Evolutionary conservation across 305 asterid genomes (phyloP).

Genomic region (Solanum hybrid): DNA sequence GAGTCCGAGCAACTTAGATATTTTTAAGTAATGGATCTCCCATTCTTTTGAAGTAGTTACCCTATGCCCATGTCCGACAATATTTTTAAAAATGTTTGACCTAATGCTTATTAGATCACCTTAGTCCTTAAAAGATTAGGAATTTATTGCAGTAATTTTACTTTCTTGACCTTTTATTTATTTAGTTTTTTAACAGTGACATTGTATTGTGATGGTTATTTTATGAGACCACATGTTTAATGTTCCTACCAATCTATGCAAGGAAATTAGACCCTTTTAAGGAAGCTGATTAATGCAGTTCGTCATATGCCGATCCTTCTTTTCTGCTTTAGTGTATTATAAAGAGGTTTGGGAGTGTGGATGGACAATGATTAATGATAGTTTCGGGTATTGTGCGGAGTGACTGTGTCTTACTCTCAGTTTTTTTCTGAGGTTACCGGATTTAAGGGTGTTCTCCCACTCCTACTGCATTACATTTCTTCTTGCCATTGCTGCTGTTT

Average conservation of each 20-base stretch:
- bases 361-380: conserved; percentile 1
- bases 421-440: not conserved
- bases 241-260: not conserved
- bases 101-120: not conserved
- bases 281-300: not conserved
- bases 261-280: not conserved
- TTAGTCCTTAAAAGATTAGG: not conserved
- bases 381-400: not conserved
- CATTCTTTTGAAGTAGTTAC: not conserved
- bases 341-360: not conserved
- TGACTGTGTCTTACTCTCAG: not conserved
- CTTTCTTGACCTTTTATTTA: not conserved
- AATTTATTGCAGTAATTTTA: not conserved
- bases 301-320: not conserved
- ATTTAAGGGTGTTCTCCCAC: not conserved
- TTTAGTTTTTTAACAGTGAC: not conserved
- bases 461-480: not conserved
- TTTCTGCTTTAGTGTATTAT: not conserved
- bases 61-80: not conserved
- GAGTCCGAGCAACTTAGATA: not conserved
- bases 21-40: not conserved
- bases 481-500: not conserved
- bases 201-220: not conserved
- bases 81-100: not conserved
- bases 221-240: not conserved